Evolutionary conservation across 495 filamentous ascomycete species (phyloP), one percentile per base, ranked within the genome.

Genomic region (Penicillium verhagenii): DNA sequence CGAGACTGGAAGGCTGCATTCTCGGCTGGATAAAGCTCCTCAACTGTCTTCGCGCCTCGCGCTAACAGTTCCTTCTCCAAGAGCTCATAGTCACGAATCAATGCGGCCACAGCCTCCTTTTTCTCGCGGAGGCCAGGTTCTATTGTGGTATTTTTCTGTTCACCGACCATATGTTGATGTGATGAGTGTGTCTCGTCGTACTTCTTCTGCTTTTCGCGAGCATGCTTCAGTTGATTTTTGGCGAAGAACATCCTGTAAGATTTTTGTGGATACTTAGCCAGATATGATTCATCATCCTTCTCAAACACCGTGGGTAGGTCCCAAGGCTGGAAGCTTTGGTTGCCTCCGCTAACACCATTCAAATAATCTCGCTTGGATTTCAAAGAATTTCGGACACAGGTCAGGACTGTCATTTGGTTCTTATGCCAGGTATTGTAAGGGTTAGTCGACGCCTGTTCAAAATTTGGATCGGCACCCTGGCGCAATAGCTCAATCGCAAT

Each of bases 11-110:
- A 4, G 5, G 28, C 7, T 0, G 48, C 45, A 8, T 68, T 50
- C 28, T 72, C 67, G 1, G 84, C 74, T 0, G 89, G 87, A 66
- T 85, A 71, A 18, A 88, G 67, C 50, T 92, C 79, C 18, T 64
- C 43, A 61, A 85, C 90, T 0, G 81, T 79, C 65, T 90, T 90
- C 13, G 82, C 89, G 0, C 78, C 82, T 35, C 71, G 78, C 11
- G 67, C 69, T 4, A 85, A 28, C 35, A 93, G 66, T 1, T 66
- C 58, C 1, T 65, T 52, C 57, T 86, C 81, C 4, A 88, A 63
- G 21, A 74, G 60, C 55, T 83, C 71, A 28, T 84, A 80, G 3
- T 82, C 72, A 0, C 52, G 50, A 33, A 83, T 68, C 6, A 84
- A 56, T 8, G 70, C 64, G 10, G 71, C 25, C 26, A 88, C 71